Conservation (phyloP, 2,329 filamentous ascomycete genomes). For the Drechslera avenae region DNA sequence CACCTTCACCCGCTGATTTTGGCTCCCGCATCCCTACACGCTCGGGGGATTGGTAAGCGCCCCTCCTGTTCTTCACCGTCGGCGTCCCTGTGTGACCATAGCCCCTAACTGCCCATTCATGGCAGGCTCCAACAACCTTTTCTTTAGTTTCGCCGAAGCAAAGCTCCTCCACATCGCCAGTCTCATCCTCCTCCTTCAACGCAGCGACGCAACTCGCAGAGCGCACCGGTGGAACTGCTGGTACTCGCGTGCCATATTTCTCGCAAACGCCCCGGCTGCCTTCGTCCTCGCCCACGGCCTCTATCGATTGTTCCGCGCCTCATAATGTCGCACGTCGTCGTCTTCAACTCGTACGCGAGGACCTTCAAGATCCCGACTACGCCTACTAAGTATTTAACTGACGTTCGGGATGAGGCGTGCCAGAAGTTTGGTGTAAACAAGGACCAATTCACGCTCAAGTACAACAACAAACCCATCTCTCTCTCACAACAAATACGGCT, state of each 20-base stretch:
- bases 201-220: constrained; percentile 34
- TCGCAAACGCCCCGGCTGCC: constrained; percentile 34
- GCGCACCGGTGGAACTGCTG: constrained; percentile 33
- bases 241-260: constrained; percentile 33
- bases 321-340: constrained; percentile 88
- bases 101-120: constrained; percentile 33
- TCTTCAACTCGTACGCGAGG: constrained; percentile 79
- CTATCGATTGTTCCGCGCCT: constrained; percentile 30
- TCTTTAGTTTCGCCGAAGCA: constrained; percentile 39
- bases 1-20: no score
- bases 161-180: constrained; percentile 41
- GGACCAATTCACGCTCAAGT: constrained; percentile 83
- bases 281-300: constrained; percentile 33
- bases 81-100: constrained; percentile 11
- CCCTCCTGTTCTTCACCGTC: constrained; percentile 20
- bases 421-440: constrained; percentile 75
- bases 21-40: no score
- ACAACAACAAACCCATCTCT: constrained; percentile 82
- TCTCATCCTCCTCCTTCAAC: constrained; percentile 35
- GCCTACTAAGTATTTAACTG: constrained; percentile 78
- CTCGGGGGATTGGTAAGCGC: constrained; percentile 22
- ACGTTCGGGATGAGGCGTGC: constrained; percentile 87
- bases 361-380: constrained; percentile 82
- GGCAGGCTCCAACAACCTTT: constrained; percentile 41
- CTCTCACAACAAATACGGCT: constrained; percentile 83